Conservation (phyloP, 305 asterid species). For the Rubia balearica region DNA sequence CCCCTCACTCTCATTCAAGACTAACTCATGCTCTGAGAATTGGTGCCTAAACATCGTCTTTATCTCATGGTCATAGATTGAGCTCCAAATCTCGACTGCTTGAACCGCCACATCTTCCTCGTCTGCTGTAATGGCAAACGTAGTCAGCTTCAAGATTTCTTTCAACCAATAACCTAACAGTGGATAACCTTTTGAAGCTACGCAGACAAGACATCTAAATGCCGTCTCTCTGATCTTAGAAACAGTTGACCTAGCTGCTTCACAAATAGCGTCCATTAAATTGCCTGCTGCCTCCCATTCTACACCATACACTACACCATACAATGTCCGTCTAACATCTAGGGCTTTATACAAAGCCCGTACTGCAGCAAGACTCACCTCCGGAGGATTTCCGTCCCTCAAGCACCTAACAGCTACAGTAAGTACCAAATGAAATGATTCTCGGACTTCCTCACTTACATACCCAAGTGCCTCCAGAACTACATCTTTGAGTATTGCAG, state of each 20-base stretch:
- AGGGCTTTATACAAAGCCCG: conserved; percentile 73
- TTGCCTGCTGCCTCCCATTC: conserved; percentile 64
- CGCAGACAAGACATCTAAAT: conserved; percentile 80
- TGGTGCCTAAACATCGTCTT: conserved; percentile 21
- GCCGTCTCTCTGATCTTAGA: conserved; percentile 55
- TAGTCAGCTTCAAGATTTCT: conserved; percentile 61
- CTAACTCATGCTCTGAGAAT: too few relatives aligned
- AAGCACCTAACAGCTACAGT: conserved; percentile 89
- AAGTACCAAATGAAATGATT: conserved; percentile 69
- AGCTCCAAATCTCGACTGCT: conserved; percentile 90
- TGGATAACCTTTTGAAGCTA: conserved; percentile 73
- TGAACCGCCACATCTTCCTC: conserved; percentile 83
- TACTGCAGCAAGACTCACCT: conserved; percentile 77
- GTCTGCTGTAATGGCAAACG: conserved; percentile 72
- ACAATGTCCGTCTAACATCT: conserved; percentile 64
- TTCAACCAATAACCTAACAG: conserved; percentile 71
- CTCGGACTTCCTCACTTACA: conserved; percentile 80
- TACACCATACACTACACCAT: conserved; percentile 67
- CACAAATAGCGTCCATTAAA: conserved; percentile 74
- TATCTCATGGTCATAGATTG: conserved; percentile 82
- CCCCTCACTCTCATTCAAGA: too few relatives aligned
- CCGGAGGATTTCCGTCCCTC: conserved; percentile 50
- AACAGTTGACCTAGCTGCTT: conserved; percentile 67
- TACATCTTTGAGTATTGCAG: conserved; percentile 65
- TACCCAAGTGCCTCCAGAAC: conserved; percentile 84